A percentile compares a stretch with the other conserved stretches of the same genome.
Evolutionary conservation across 768 basidiomycete species (phyloP).

Genomic region (Kwoniella sp.): DNA sequence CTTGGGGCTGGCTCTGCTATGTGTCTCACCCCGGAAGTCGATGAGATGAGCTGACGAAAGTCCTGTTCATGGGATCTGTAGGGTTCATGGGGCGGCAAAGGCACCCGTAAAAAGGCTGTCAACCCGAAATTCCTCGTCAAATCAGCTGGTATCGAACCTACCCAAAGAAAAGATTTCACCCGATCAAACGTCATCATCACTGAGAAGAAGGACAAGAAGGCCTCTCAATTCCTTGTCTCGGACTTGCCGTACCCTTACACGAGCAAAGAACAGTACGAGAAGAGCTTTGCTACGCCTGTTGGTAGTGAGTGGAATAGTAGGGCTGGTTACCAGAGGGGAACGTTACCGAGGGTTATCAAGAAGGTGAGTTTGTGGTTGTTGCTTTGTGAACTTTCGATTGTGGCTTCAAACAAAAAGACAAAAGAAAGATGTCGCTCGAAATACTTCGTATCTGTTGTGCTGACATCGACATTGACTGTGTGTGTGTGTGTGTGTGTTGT

Average conservation of each 20-base stretch:
- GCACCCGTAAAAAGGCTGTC: conserved; percentile 64
- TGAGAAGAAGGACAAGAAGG: conserved; percentile 93
- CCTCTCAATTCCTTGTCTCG: conserved; percentile 80
- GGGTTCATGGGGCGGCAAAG: conserved; percentile 91
- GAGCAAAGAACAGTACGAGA: conserved; percentile 87
- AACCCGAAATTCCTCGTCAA: conserved; percentile 71
- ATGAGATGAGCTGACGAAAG: too few species aligned
- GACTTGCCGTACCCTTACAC: conserved; percentile 96
- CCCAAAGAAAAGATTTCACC: conserved; percentile 75
- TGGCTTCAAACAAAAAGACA: too few species aligned
- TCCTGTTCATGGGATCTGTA: too few species aligned
- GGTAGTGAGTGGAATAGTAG: conserved; percentile 94
- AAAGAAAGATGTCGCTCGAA: too few species aligned
- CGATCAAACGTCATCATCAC: conserved; percentile 92
- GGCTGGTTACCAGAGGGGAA: conserved; percentile 63
- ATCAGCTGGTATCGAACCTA: conserved; percentile 76
- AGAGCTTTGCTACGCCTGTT: conserved; percentile 74
- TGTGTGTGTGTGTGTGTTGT: too few species aligned
- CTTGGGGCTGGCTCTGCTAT: too few species aligned
- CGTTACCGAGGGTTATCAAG: conserved; percentile 80
- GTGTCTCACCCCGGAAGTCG: too few species aligned
- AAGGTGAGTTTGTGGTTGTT: conserved; percentile 62
- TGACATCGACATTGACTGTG: too few species aligned
- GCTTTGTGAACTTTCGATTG: too few species aligned
- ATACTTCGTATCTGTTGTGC: neutral